Conservation (phyloP, 441 rosid species). For the Jatropha podagrica region DNA sequence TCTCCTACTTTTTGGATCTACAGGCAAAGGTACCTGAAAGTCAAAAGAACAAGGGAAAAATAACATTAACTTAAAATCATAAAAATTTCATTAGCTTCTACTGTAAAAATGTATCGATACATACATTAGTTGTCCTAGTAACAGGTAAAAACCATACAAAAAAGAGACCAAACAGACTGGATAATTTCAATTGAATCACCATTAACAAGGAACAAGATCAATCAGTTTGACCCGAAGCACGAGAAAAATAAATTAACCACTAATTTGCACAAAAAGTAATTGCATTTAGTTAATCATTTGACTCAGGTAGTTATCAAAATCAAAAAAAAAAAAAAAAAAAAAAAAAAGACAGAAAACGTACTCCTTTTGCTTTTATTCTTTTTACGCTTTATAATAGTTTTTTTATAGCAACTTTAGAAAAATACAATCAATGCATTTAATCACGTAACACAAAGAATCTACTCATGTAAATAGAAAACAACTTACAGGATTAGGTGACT, state of each 20-base stretch:
- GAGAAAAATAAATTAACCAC: background rate
- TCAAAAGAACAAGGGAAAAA: background rate
- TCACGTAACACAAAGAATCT: background rate
- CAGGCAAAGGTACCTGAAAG: constrained; percentile 33
- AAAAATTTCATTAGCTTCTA: background rate
- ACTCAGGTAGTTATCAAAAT: background rate
- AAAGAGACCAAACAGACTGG: background rate
- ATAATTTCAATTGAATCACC: background rate
- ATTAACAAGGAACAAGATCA: background rate
- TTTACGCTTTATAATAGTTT: background rate
- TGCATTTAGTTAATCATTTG: background rate
- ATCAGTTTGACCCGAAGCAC: constrained; percentile 1
- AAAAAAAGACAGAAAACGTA: background rate
- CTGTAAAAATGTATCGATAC: background rate
- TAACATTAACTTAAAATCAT: background rate
- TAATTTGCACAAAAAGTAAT: background rate
- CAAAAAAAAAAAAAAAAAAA: background rate
- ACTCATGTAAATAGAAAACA: background rate
- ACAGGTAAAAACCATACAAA: background rate
- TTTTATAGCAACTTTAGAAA: background rate
- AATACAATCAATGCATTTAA: background rate
- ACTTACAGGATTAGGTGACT: constrained; percentile 24
- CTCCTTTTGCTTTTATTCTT: background rate
- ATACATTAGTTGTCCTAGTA: background rate
- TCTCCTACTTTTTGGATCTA: constrained; percentile 35